Base-by-base conservation (phyloP, 352 stramenopile species). In the Globisporangium carolinianum region DNA sequence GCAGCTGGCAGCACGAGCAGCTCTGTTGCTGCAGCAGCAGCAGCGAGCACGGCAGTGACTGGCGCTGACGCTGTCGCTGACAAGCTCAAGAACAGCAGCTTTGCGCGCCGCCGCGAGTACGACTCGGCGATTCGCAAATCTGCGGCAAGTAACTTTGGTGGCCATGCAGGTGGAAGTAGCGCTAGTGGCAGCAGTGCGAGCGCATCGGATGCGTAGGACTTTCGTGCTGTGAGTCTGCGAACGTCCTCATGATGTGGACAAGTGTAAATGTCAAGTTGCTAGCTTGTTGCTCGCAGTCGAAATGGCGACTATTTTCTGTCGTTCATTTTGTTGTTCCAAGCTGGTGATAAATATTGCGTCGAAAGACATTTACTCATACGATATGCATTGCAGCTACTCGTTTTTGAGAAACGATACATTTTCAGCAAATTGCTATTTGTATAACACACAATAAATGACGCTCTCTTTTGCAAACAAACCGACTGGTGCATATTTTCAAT, bases 71-170 rank as follows among this genome's bases (percentile, higher is more conserved):
- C 42, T 17, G 8, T 58, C 14, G 24, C 60, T 24, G 79, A 86
- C 37, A 80, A 79, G 35, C 74, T 89, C 51, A 87, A 85, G 56
- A 81, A 79, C 48, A 89, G 79, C 56, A 89, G 79, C 58, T 89
- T 89, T 59, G 77, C 73, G 6, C 69, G 75, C 36, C 68, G 79
- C 46, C 79, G 79, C 63, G 79, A 89, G 61, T 89, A 89, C 55
- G 79, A 87, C 48, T 74, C 73, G n/a, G 62, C 65, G 18, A 86
- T 89, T 51, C 63, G 79, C 10, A 81, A 73, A 65, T 61, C 51
- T 35, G 45, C 45, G 15, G 42, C 12, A 15, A 47, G 42, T 6
- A 17, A 6, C 45, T 49, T 24, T 11, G 17, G 45, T n/a, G 5
- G 39, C 11, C 39, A 43, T 43, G 39, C 17, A 5, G 24, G 45